Evolutionary conservation across 192 early-diverging fungal species (phyloP).

Genomic region (Entrophospora sp.): DNA sequence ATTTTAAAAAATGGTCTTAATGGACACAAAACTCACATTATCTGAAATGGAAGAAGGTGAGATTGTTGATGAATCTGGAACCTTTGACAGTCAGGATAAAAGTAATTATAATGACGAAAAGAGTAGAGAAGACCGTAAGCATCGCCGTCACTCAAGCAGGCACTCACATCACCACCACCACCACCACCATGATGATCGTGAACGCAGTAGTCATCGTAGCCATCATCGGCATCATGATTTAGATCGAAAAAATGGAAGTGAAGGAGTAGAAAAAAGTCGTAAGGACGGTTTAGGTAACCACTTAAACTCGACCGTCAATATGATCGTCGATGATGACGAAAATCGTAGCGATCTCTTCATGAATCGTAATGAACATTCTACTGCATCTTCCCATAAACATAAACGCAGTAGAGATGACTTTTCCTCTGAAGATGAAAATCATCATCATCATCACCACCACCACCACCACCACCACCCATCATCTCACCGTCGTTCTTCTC

Average conservation of each 20-base stretch:
- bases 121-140: background rate
- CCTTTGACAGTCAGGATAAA: conserved; percentile 3
- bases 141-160: conserved; percentile 6
- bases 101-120: conserved; percentile 6
- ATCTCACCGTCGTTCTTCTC: conserved; percentile 1
- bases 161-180: conserved; percentile 4
- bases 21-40: conserved; percentile 13
- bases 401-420: conserved; percentile 23
- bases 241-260: conserved; percentile 1
- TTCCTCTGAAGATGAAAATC: conserved; percentile 21
- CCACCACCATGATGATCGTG: background rate
- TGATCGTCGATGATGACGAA: conserved; percentile 32
- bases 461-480: background rate
- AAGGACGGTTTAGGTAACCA: conserved; percentile 36
- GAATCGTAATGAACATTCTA: conserved; percentile 26
- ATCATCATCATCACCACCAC: conserved; percentile 16
- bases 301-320: conserved; percentile 27
- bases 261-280: conserved; percentile 22
- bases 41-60: conserved; percentile 23
- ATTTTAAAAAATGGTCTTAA: conserved; percentile 3
- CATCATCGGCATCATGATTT: background rate
- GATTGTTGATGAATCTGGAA: conserved; percentile 20
- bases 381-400: conserved; percentile 20
- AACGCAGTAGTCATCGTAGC: conserved; percentile 21
- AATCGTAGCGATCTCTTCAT: conserved; percentile 33